These are phyloP conservation scores for Diaporthe velutina DNA, from an alignment of 2,329 filamentous ascomycete species.

Conservation along the genomic window DNA sequence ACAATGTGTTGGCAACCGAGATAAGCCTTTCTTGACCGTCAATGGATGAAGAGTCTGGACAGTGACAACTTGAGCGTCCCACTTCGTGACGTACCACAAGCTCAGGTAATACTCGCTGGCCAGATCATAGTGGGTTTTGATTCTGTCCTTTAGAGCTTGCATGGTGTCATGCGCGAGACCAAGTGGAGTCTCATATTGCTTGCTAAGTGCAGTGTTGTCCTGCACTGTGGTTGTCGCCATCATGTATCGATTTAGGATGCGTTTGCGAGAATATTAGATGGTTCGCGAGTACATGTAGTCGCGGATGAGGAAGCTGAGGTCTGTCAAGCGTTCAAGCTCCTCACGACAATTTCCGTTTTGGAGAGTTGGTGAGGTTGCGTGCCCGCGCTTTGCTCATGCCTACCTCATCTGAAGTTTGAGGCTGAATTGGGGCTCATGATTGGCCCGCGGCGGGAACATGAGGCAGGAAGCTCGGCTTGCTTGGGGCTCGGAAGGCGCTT, in stretches of 20 bases:
- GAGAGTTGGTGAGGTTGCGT: not conserved
- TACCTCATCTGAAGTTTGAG: conserved; percentile 20
- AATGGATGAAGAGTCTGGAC: not conserved
- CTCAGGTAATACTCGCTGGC: conserved; percentile 73
- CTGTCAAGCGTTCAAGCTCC: not conserved
- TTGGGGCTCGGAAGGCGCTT: not conserved
- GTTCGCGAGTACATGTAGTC: not conserved
- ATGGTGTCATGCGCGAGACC: conserved; percentile 60
- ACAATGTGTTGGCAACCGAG: not conserved
- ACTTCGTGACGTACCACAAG: conserved; percentile 60
- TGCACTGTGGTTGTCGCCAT: conserved; percentile 38
- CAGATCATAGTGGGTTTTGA: conserved; percentile 72
- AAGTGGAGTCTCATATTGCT: conserved; percentile 60
- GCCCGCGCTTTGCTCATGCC: not conserved
- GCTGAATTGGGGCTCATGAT: conserved; percentile 24
- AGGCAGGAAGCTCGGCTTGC: conserved; percentile 23
- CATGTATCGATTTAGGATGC: not conserved
- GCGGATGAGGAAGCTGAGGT: not conserved
- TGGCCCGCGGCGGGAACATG: not conserved
- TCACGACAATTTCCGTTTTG: not conserved
- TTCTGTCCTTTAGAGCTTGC: conserved; percentile 67
- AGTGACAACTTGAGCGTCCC: not conserved
- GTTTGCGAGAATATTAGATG: not conserved
- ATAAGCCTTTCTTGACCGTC: not conserved
- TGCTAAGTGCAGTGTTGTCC: conserved; percentile 54